Evolutionary conservation across 148 eudicot species (phyloP).

Genomic region (Vaccinium macrocarpon): DNA sequence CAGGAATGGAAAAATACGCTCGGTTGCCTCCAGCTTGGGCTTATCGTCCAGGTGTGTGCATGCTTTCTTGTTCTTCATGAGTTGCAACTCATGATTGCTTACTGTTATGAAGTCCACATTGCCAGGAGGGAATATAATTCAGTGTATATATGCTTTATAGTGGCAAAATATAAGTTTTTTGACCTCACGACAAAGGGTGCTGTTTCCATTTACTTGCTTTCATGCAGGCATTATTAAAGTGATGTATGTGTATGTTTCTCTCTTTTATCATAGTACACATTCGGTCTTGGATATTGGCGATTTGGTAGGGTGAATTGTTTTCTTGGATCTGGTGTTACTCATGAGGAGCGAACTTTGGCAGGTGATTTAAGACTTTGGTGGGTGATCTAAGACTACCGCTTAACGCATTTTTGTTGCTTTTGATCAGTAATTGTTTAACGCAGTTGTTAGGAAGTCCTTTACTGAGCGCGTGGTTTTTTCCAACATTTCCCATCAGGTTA

Average conservation of each 20-base stretch:
- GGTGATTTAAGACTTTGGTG: neutral
- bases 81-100: neutral
- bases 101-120: neutral
- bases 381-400: neutral
- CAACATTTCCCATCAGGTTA: neutral
- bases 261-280: neutral
- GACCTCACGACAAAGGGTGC: constrained; percentile 3
- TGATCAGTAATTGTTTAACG: neutral
- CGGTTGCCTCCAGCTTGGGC: constrained; percentile 99
- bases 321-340: neutral
- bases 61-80: constrained; percentile 97
- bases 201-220: neutral
- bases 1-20: constrained; percentile 97
- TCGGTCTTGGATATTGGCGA: neutral
- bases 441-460: neutral
- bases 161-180: constrained; percentile 2
- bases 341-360: neutral
- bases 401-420: neutral
- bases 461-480: neutral
- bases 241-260: neutral
- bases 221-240: neutral
- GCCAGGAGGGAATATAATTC: neutral
- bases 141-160: constrained; percentile 16
- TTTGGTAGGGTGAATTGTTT: neutral
- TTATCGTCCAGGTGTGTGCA: constrained; percentile 94